A percentile compares a stretch with the other conserved stretches of the same genome.
Evolutionary conservation across 164 flowering plant genomes (phyloP).

Genomic region (Macadamia tetraphylla): DNA sequence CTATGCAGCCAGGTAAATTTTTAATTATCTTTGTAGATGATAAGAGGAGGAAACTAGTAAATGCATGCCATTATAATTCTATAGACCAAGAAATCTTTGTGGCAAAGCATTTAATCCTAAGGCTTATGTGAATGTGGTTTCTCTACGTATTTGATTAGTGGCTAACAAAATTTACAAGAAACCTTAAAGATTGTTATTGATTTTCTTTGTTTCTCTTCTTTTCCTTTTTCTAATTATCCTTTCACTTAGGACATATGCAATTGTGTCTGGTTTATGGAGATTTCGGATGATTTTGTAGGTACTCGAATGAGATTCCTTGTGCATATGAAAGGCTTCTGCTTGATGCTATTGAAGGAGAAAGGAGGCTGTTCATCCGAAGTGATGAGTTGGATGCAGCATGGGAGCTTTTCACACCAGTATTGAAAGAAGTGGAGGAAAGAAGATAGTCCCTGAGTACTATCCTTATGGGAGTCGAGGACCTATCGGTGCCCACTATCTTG

Average conservation of each 20-base stretch:
- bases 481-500: constrained; percentile 94
- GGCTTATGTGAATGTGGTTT: no score
- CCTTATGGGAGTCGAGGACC: constrained; percentile 96
- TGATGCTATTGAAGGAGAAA: constrained; percentile 91
- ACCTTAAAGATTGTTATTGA: no score
- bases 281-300: constrained; percentile 32
- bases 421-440: constrained; percentile 83
- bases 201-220: neutral
- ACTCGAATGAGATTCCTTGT: constrained; percentile 84
- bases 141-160: no score
- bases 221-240: no score
- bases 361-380: constrained; percentile 78
- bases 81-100: no score
- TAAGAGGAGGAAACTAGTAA: neutral
- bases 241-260: neutral
- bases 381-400: constrained; percentile 95
- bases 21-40: no score
- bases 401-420: constrained; percentile 74
- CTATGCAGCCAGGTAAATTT: constrained; percentile 74
- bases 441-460: constrained; percentile 71
- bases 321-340: constrained; percentile 94
- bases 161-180: neutral
- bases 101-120: no score
- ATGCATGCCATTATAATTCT: neutral
- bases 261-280: neutral